phyloP scores from a whole-genome alignment of 108 stramenopile genomes.

The Cyclotella atomus region DNA sequence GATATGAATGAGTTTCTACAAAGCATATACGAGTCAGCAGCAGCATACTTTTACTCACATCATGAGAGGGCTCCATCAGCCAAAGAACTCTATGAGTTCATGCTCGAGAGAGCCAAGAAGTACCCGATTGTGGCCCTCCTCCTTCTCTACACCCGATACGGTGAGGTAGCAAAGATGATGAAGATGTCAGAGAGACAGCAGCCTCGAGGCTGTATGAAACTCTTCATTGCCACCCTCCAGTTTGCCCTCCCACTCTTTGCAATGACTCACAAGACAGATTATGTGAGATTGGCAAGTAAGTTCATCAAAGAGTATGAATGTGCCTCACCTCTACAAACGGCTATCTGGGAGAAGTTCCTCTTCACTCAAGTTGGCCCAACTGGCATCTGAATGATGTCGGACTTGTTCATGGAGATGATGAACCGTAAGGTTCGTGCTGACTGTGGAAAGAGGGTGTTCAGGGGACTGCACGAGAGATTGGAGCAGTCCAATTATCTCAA shows the following conservation, averaged over 20 bases:
- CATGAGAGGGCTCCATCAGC: neutral
- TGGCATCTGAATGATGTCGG: constrained; percentile 3
- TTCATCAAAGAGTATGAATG: neutral
- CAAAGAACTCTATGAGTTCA: constrained; percentile 13
- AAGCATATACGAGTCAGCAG: neutral
- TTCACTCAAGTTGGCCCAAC: constrained; percentile 2
- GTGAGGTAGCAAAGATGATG: constrained; percentile 14
- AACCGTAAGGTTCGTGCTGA: neutral
- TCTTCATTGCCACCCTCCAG: constrained; percentile 1
- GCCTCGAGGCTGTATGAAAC: neutral
- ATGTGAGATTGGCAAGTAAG: constrained; percentile 1
- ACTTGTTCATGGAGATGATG: constrained; percentile 10
- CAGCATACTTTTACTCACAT: neutral
- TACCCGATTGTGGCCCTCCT: constrained; percentile 10
- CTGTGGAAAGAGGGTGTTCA: neutral
- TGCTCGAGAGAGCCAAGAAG: constrained; percentile 16
- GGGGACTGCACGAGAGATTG: neutral
- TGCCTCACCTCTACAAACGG: constrained; percentile 4
- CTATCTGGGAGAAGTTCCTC: neutral
- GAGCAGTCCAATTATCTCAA: neutral
- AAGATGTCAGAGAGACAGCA: constrained; percentile 12
- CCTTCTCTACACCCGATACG: constrained; percentile 7
- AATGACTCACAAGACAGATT: constrained; percentile 16
- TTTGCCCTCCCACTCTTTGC: constrained; percentile 10
- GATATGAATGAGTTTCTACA: neutral